Evolutionary conservation across 1,284 basidiomycete genomes (phyloP), one percentile per base, ranked within the genome.

Genomic region (Pseudozyma hubeiensis): DNA sequence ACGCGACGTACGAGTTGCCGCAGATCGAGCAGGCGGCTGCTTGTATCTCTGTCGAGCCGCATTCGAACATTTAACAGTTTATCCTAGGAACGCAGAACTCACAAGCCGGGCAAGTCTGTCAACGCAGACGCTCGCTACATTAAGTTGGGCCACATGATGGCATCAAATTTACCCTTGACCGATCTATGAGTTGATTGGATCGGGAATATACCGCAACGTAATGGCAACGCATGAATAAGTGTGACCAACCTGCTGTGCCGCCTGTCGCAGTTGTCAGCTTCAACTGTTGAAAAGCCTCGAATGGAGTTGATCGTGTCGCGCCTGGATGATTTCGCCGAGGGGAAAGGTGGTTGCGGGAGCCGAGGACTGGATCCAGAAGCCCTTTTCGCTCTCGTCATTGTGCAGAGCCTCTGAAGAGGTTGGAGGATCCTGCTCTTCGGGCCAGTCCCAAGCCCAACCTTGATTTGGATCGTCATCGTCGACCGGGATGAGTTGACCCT

Each of bases 221-320:
- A 60, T 43, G 45, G 51, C 41, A 52, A 39, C 35, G 34, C 37
- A 47, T 11, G 6, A 51, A 43, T 5, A 31, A 44, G 9, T 3
- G 1, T 17, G 11, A 43, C 5, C 10, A 19, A 5, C 10, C 6
- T 17, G 6, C 5, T 31, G 17, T 6, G 29, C 9, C 19, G 5
- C 24, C 9, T 29, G 17, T 16, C 40, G 40, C 11, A 41, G 16
- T 41, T 16, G 9, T 19, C 24, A 24, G 24, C 24, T 8, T 63
- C 47, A 86, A 45, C 84, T 85, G 85, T 99, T 99, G 88, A 99
- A 99, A 74, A 99, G 92, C 53, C 95, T 88, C 39, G 94, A 95
- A 86, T 98, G 96, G 84, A 97, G 91, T 79, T 94, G 86, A 86
- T 98, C 96, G 85, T 99, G 96, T 67, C 96, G 87, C 33, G 90